Percentiles rank a stretch among this genome's conserved stretches.
phyloP scores from a whole-genome alignment of 257 asterid species.

The Fraxinus americana region DNA sequence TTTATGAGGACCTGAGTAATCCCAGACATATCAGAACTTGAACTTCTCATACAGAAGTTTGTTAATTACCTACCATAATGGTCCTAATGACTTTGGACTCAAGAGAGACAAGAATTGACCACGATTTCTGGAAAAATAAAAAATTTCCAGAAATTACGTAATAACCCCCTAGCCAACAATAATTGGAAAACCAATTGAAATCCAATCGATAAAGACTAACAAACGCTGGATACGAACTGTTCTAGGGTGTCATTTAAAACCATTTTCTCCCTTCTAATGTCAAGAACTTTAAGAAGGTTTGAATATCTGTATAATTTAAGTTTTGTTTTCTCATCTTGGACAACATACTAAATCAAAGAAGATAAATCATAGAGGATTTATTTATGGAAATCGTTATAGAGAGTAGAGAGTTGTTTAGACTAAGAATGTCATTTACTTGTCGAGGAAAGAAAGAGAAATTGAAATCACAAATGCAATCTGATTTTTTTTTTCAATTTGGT shows the following conservation, averaged over 20 bases:
- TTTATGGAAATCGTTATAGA: neutral
- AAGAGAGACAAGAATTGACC: too few species aligned
- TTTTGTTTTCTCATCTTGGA: neutral
- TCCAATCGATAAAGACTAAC: neutral
- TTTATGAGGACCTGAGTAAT: neutral
- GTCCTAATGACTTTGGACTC: too few species aligned
- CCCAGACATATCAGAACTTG: neutral
- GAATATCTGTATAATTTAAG: too few species aligned
- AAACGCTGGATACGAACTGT: neutral
- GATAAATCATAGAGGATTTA: neutral
- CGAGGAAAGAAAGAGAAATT: neutral
- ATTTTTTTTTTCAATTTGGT: neutral
- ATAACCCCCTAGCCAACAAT: too few species aligned
- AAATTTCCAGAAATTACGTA: too few species aligned
- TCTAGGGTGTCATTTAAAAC: too few species aligned
- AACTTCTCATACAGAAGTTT: neutral
- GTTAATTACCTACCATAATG: neutral
- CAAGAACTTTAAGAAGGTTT: neutral
- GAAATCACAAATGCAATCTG: neutral
- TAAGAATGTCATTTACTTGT: neutral
- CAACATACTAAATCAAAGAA: neutral
- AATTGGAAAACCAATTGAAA: too few species aligned
- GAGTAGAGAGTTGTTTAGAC: neutral
- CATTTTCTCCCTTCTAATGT: neutral
- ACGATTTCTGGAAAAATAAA: too few species aligned